Conservation (phyloP, 371 early-diverging fungal genomes). For the Gilbertella persicaria region DNA sequence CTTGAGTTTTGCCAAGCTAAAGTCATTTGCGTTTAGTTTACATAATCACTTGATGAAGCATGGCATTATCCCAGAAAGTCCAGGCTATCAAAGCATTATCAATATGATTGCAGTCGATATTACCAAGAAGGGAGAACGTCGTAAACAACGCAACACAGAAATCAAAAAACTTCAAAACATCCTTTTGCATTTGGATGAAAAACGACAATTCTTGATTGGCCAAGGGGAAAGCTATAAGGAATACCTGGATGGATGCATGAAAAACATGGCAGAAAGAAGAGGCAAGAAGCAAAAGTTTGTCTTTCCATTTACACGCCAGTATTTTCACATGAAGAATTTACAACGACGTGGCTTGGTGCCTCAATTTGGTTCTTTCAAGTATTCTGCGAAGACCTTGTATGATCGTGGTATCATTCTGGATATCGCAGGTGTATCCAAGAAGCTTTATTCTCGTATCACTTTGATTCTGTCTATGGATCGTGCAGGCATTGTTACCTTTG, state of each 20-base stretch:
- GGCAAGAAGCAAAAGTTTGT: slow-evolving; percentile 73
- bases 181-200: slow-evolving; percentile 79
- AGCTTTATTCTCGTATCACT: slow-evolving; percentile 85
- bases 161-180: slow-evolving; percentile 77
- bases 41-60: slow-evolving; percentile 39
- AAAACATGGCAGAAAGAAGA: slow-evolving; percentile 82
- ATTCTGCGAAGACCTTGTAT: slow-evolving; percentile 90
- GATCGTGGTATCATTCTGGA: slow-evolving; percentile 92
- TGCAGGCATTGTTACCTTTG: slow-evolving; percentile 86
- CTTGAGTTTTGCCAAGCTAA: slow-evolving; percentile 42
- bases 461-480: slow-evolving; percentile 93
- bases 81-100: slow-evolving; percentile 84
- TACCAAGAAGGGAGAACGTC: slow-evolving; percentile 88
- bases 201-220: slow-evolving; percentile 76
- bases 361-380: slow-evolving; percentile 97
- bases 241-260: slow-evolving; percentile 89
- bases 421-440: slow-evolving; percentile 77
- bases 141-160: slow-evolving; percentile 78
- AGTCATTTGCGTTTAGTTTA: slow-evolving; percentile 36
- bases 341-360: slow-evolving; percentile 87
- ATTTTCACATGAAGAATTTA: slow-evolving; percentile 89
- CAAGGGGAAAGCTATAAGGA: slow-evolving; percentile 88
- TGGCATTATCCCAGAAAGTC: slow-evolving; percentile 33
- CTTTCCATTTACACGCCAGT: slow-evolving; percentile 90
- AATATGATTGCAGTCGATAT: slow-evolving; percentile 92